Conservation (phyloP, 441 rosid species). For the Populus hybrid region DNA sequence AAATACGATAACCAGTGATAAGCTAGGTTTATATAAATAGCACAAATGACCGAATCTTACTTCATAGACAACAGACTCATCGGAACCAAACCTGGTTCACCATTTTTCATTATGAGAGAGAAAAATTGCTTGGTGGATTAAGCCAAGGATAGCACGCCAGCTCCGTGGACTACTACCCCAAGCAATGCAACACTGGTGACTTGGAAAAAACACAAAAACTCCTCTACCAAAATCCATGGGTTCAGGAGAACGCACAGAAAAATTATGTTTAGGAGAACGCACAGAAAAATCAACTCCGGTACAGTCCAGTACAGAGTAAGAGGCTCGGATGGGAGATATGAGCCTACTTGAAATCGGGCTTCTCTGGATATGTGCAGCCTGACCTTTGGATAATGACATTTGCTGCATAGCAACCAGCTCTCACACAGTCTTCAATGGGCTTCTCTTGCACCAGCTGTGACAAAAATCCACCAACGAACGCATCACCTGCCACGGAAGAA, state of each 20-base stretch:
- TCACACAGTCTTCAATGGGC: conserved; percentile 70
- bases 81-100: conserved; percentile 1
- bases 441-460: conserved; percentile 82
- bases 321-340: neutral
- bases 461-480: conserved; percentile 92
- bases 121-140: neutral
- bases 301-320: neutral
- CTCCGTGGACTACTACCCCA: neutral
- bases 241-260: conserved; percentile 4
- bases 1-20: neutral
- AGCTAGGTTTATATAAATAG: neutral
- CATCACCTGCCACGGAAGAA: conserved; percentile 59
- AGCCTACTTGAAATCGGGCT: conserved; percentile 48
- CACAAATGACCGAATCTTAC: neutral
- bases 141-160: neutral
- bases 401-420: conserved; percentile 82
- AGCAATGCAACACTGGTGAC: too few relatives aligned
- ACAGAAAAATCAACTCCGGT: neutral
- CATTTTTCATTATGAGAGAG: neutral
- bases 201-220: neutral
- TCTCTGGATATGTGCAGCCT: conserved; percentile 84
- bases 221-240: conserved; percentile 17
- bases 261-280: neutral
- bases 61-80: neutral
- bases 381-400: conserved; percentile 89